These are phyloP conservation scores for Arthromyces matolae DNA, from an alignment of 768 basidiomycete genomes.

Conservation along the genomic window DNA sequence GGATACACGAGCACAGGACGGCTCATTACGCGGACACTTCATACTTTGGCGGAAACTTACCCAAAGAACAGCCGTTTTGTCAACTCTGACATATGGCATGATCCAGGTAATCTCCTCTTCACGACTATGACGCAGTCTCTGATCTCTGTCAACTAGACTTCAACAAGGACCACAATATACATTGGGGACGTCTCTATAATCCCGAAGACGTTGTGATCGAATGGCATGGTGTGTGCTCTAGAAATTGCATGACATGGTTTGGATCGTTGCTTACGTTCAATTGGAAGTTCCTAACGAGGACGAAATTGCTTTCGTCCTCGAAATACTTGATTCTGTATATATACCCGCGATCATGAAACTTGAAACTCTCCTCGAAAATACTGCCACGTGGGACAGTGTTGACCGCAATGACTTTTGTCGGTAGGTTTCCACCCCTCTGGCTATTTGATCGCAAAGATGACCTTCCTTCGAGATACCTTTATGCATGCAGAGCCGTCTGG, in stretches of 20 bases:
- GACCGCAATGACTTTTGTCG: slow-evolving; percentile 84
- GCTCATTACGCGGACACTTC: slow-evolving; percentile 69
- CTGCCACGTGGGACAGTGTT: slow-evolving; percentile 58
- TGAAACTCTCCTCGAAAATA: slow-evolving; percentile 54
- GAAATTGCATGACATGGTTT: background rate
- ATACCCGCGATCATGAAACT: slow-evolving; percentile 65
- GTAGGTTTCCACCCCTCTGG: slow-evolving; percentile 29
- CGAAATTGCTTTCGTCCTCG: slow-evolving; percentile 78
- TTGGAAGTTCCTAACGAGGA: slow-evolving; percentile 52
- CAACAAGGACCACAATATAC: slow-evolving; percentile 53
- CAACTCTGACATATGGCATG: slow-evolving; percentile 77
- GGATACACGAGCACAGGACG: slow-evolving; percentile 81
- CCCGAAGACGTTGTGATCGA: slow-evolving; percentile 76
- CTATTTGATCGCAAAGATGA: background rate
- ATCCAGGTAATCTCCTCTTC: slow-evolving; percentile 50
- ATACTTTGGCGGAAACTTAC: slow-evolving; percentile 73
- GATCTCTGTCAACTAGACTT: slow-evolving; percentile 42
- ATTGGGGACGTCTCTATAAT: slow-evolving; percentile 82
- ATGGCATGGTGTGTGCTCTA: slow-evolving; percentile 69
- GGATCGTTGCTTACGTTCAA: slow-evolving; percentile 6
- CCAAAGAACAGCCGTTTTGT: slow-evolving; percentile 77
- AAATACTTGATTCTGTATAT: slow-evolving; percentile 68
- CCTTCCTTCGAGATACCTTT: slow-evolving; percentile 47
- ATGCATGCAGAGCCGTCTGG: slow-evolving; percentile 73
- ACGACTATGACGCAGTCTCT: slow-evolving; percentile 7